Evolutionary conservation across 2,329 filamentous ascomycete genomes (phyloP), one percentile per base, ranked within the genome.

Genomic region (Pyrenochaeta sp.): DNA sequence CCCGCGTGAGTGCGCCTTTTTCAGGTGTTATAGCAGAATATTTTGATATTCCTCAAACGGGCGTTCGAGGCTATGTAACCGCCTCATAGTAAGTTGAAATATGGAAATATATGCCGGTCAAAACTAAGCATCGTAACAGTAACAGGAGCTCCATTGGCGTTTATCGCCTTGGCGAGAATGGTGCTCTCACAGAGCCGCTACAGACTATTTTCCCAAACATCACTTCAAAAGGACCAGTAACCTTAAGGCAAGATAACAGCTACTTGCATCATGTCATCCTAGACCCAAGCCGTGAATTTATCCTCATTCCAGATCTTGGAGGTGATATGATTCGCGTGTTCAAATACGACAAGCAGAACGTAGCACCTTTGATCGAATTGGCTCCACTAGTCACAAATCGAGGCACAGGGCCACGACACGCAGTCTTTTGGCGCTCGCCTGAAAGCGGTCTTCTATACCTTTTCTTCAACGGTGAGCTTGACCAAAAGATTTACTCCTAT

Each of bases 261-360:
- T 27, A 27, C 23, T 27, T 27, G 23, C 87, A 90, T 71, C 76
- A 87, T 65, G 82, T 83, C 17, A 70, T 88, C 45, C 68, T 87
- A 29, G 87, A 90, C 65, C 88, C 87, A 4, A 87, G 82, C 1
- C 82, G 81, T 5, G 65, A 77, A 14, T 90, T 83, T 70, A 63
- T 89, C 23, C 68, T 89, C 2, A 79, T 85, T 2, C 86, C 87
- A 1, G 88, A 90, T 61, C 79, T 92, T 5, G 85, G 87, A 31
- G 80, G 83, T 0, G 88, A 91, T 61, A 64, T 85, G 7, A 72
- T 90, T 42, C 85, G 83, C 53, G 73, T 84, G 77, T 90, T 84
- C 67, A 65, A 74, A 37, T 79, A 87, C 62, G 72, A 84, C 53
- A 63, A 64, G 1, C 60, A 67, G 1, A 60, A 66, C 2, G 73